These are phyloP conservation scores for Pseudogymnoascus sp. DNA, from an alignment of 2,329 filamentous ascomycete genomes.

Conservation along the genomic window DNA sequence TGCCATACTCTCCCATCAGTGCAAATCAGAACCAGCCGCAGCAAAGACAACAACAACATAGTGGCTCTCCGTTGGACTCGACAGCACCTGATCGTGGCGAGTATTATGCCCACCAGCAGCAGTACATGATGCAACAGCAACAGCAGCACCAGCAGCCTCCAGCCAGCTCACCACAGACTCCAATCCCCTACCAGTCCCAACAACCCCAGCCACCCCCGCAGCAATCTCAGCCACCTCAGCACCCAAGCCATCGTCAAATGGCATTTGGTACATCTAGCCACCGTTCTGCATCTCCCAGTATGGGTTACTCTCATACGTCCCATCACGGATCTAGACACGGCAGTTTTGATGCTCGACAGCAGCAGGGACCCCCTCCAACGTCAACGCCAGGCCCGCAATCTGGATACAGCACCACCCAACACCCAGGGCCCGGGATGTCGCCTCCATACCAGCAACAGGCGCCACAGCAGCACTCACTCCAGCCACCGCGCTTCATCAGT, in stretches of 20 bases:
- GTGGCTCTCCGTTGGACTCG: conserved; percentile 24
- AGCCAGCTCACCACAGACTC: conserved; percentile 23
- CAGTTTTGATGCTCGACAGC: conserved; percentile 23
- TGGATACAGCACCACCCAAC: not conserved
- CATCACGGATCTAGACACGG: conserved; percentile 24
- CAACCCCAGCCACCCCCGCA: conserved; percentile 19
- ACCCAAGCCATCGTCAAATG: conserved; percentile 22
- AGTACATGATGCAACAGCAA: conserved; percentile 21
- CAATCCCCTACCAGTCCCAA: conserved; percentile 14
- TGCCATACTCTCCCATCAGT: conserved; percentile 27
- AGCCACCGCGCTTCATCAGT: not conserved
- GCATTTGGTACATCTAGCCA: conserved; percentile 22
- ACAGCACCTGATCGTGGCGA: conserved; percentile 24
- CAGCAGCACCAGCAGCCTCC: conserved; percentile 20
- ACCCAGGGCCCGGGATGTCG: not conserved
- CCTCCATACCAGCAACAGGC: conserved; percentile 2
- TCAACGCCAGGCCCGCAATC: not conserved
- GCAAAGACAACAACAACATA: conserved; percentile 20
- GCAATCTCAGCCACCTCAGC: conserved; percentile 10
- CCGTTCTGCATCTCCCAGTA: conserved; percentile 20
- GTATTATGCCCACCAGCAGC: conserved; percentile 24
- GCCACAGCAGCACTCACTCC: not conserved
- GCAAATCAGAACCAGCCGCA: conserved; percentile 14
- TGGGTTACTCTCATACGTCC: conserved; percentile 20
- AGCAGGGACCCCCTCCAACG: not conserved